phyloP scores from a whole-genome alignment of 768 basidiomycete genomes.

The Russula dissimulans region DNA sequence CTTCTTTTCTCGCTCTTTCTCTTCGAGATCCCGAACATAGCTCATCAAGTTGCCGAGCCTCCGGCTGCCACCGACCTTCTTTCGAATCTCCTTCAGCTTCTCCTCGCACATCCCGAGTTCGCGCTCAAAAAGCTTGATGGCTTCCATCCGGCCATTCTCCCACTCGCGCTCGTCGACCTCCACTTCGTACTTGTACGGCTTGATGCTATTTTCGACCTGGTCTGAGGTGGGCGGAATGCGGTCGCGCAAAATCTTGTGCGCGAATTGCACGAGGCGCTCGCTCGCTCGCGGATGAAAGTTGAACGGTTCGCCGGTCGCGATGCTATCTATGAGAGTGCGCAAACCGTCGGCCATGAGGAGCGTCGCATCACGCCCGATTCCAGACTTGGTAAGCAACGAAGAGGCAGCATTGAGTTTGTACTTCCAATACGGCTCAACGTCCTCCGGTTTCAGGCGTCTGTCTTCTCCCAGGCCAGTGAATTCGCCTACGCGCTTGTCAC shows the following conservation, averaged over 20 bases:
- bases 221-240: slow-evolving; percentile 92
- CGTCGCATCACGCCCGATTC: slow-evolving; percentile 91
- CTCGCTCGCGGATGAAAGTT: slow-evolving; percentile 82
- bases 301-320: slow-evolving; percentile 85
- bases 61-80: slow-evolving; percentile 81
- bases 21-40: slow-evolving; percentile 79
- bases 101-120: slow-evolving; percentile 79
- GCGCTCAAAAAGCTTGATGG: slow-evolving; percentile 72
- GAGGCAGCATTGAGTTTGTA: slow-evolving; percentile 95
- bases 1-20: slow-evolving; percentile 58
- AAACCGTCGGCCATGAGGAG: slow-evolving; percentile 91
- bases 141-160: slow-evolving; percentile 70
- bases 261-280: slow-evolving; percentile 85
- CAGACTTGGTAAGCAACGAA: slow-evolving; percentile 89
- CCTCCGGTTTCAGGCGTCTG: slow-evolving; percentile 56
- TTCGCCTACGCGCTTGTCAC: slow-evolving; percentile 77
- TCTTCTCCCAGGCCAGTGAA: slow-evolving; percentile 63
- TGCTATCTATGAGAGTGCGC: slow-evolving; percentile 80
- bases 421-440: slow-evolving; percentile 86
- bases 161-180: slow-evolving; percentile 92
- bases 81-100: slow-evolving; percentile 79
- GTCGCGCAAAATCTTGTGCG: slow-evolving; percentile 87
- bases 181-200: slow-evolving; percentile 97
- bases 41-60: slow-evolving; percentile 65
- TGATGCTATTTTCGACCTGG: slow-evolving; percentile 99